Evolutionary conservation across 2,329 filamentous ascomycete genomes (phyloP), one percentile per base, ranked within the genome.

Genomic region (Botryotinia globosa): DNA sequence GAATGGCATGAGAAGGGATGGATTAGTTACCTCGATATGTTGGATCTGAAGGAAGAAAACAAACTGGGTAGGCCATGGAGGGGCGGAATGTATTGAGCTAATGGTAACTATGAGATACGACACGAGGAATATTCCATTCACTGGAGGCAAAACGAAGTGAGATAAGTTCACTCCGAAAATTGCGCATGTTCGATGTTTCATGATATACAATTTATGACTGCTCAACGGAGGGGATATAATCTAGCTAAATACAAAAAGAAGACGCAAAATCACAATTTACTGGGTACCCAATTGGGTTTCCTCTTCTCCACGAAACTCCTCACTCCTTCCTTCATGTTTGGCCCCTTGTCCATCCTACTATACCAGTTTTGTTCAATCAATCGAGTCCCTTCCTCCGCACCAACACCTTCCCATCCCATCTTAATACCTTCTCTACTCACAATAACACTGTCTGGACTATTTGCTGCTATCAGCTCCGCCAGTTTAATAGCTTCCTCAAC

Each of bases 291-390:
- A 54, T 84, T 84, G 2, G 92, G 88, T 82, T 87, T 86, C 79
- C 91, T 85, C 85, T 90, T 93, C 85, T 94, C 91, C 29, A 92
- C 90, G 83, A 95, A 95, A 74, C 91, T 92, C 82, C 81, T 84
- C 32, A 94, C 84, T 0, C 92, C 93, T 82, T 94, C 92, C 72
- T 86, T 87, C 82, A 93, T 89, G 81, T 95, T 95, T 76, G 92
- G 90, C 0, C 89, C 91, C 3, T 84, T 85, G 74, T 90, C 85
- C 72, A 94, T 84, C 73, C 84, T 84, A 71, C 83, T 83, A 78
- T 88, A 90, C 84, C 90, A 87, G 2, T 85, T 86, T 71, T 88
- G 85, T 25, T 85, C 84, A 72, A 92, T 80, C 75, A 88, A 79
- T 74, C 83, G 83, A 51, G 89, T 92, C 4, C 77, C 79, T 74